Base-by-base conservation (phyloP, 208 protist species). In the Leptomonas pyrrhocoris region DNA sequence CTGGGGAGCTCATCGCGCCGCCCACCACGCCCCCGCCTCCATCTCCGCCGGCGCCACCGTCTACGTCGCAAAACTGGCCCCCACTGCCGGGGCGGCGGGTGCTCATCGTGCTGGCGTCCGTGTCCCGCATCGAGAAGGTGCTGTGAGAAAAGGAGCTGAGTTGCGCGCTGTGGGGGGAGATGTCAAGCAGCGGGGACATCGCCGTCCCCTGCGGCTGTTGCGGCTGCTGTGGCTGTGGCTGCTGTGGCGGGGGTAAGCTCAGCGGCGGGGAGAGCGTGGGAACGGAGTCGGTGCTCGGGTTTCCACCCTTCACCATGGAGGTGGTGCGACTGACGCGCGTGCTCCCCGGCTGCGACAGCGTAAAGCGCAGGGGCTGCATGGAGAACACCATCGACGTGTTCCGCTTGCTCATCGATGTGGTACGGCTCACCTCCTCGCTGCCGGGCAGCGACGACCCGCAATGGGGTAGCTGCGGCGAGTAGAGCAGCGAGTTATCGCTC, bases 231-330 rank as follows among this genome's bases (percentile, higher is more conserved):
- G 19, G 15, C n/a, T 53, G 60, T n/a, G 6, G 0, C 1, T 8
- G 28, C n/a, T 38, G 56, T 27, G 46, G 56, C 25, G 40, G 42
- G 27, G 28, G 16, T 23, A 13, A 28, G n/a, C n/a, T n/a, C 51
- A 56, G 28, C 6, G 6, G 51, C 4, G 51, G 28, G 1, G 54
- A 61, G 13, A 61, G n/a, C 8, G 49, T 61, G 2, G 56, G 40
- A 9, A 40, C 45, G 58, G 43, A 30, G 43, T 64, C 43, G 58
- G 36, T 53, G 19, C 53, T 64, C 7, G 25, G 2, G n/a, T 59
- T 59, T 59, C 54, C 54, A 2, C 60, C 28, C 46, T 53, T 65
- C 30, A 65, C 60, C 60, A 65, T 65, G 19, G 60, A 65, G n/a
- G 60, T 65, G 28, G 43, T 53, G 27, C 60, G 60, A 43, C 60